Percentiles rank a stretch among this genome's conserved stretches.
These are phyloP conservation scores for Erythrophleum ivorense DNA, from an alignment of 331 rosid species.

Conservation along the genomic window DNA sequence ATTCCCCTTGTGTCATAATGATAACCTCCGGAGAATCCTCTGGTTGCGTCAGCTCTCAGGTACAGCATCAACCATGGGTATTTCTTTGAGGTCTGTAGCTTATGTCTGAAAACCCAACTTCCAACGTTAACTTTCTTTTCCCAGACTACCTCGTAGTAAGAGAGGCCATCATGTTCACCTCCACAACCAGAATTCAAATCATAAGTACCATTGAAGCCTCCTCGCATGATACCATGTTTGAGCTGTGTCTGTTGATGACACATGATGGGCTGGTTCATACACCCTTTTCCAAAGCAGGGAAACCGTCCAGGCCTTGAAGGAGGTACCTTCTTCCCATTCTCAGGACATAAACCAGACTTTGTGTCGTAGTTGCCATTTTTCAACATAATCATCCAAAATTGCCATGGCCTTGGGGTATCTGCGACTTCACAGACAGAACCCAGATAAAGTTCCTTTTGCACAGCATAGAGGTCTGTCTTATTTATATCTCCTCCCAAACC, in stretches of 20 bases:
- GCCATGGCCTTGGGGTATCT: constrained; percentile 75
- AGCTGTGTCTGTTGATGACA: constrained; percentile 3
- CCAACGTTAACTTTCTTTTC: constrained; percentile 7
- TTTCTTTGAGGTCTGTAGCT: constrained; percentile 5
- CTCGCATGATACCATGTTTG: constrained; percentile 1
- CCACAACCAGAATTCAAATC: constrained; percentile 6
- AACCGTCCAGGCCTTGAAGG: constrained; percentile 47
- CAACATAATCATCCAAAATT: constrained; percentile 92
- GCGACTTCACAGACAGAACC: constrained; percentile 63
- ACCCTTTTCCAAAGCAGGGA: constrained; percentile 80
- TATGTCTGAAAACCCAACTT: constrained; percentile 7
- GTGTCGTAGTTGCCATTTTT: constrained; percentile 87
- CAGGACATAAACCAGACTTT: constrained; percentile 13
- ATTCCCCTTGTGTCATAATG: constrained; percentile 3
- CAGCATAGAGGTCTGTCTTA: background rate
- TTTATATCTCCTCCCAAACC: background rate
- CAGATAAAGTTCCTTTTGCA: background rate
- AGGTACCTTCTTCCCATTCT: constrained; percentile 3
- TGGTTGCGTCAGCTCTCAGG: constrained; percentile 4
- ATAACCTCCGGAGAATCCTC: constrained; percentile 10
- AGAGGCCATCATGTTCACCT: background rate
- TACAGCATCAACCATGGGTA: constrained; percentile 2
- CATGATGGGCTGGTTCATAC: constrained; percentile 76
- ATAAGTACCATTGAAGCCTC: background rate
- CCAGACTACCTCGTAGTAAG: constrained; percentile 7